Evolutionary conservation across 2,329 filamentous ascomycete genomes (phyloP), one percentile per base, ranked within the genome.

Genomic region (Fulvia fulva): DNA sequence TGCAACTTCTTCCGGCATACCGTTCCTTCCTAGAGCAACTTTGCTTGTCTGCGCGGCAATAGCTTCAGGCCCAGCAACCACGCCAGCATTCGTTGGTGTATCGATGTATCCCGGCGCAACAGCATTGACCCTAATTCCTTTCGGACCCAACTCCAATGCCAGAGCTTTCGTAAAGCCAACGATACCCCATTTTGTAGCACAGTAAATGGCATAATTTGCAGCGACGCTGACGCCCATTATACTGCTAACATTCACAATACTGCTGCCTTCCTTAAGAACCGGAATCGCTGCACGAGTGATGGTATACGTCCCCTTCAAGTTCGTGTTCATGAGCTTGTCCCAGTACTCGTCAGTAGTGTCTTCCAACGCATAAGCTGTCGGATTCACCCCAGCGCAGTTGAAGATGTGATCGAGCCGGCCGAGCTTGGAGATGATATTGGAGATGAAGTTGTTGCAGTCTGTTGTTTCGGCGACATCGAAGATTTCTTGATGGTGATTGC

Each of bases 81-180:
- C 78, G 4, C 76, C 76, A 7, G 78, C 77, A 70, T 80, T 81
- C 5, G 74, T 75, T 16, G 77, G 77, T 52, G 78, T 80, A 60
- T 78, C 71, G 51, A 78, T 79, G 47, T 77, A 76, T 4, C 75
- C 75, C 1, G 74, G 75, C 43, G 72, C 72, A 2, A 77, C 61
- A 19, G 70, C 73, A 61, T 77, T 77, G 34, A 75, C 71, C 30
- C 75, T 64, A 25, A 76, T 71, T 4, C 72, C 72, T 45, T 71
- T 68, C 3, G 69, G 66, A 0, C 70, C 74, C 61, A 75, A 68
- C 61, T 76, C 74, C 53, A 73, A 64, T 5, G 73, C 73, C 77
- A 78, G 67, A 55, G 69, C 49, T 80, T 77, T 77, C 12, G 77
- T 78, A 53, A 80, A 68, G 1, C 76, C 77, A 5, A 79, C 67